Conservation (phyloP, 192 early-diverging fungal genomes). For the Entomortierella chlamydospora region DNA sequence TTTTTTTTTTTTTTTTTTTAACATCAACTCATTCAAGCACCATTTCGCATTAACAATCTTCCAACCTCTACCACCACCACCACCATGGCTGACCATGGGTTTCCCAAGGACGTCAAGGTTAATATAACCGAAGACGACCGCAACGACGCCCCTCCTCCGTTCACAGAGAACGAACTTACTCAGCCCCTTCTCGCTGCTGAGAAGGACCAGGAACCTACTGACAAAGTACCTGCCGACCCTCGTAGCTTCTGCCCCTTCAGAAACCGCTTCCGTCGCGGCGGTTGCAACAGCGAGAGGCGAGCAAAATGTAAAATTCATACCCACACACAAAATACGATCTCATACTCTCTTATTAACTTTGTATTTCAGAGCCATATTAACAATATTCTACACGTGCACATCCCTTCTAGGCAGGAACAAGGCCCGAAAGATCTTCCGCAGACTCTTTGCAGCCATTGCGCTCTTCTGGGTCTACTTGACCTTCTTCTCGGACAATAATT, state of each 20-base stretch:
- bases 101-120: conserved; percentile 33
- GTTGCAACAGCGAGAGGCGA: conserved; percentile 29
- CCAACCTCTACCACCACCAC: background rate
- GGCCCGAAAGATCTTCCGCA: conserved; percentile 25
- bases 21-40: too few relatives aligned
- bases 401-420: conserved; percentile 24
- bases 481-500: conserved; percentile 22
- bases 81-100: conserved; percentile 27
- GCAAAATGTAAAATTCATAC: conserved; percentile 10
- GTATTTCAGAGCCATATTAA: background rate
- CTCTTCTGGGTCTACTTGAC: conserved; percentile 8
- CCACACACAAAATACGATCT: background rate
- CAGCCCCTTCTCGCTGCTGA: conserved; percentile 8
- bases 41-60: background rate
- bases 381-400: background rate
- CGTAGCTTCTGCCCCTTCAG: conserved; percentile 3
- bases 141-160: conserved; percentile 24
- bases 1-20: too few relatives aligned
- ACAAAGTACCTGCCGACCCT: background rate
- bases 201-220: background rate
- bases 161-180: background rate
- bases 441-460: conserved; percentile 1
- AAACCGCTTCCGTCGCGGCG: conserved; percentile 11
- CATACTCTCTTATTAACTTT: too few relatives aligned
- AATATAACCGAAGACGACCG: conserved; percentile 12